Evolutionary conservation across 208 protist species (phyloP).

Genomic region (Acanthamoeba lenticulata): DNA sequence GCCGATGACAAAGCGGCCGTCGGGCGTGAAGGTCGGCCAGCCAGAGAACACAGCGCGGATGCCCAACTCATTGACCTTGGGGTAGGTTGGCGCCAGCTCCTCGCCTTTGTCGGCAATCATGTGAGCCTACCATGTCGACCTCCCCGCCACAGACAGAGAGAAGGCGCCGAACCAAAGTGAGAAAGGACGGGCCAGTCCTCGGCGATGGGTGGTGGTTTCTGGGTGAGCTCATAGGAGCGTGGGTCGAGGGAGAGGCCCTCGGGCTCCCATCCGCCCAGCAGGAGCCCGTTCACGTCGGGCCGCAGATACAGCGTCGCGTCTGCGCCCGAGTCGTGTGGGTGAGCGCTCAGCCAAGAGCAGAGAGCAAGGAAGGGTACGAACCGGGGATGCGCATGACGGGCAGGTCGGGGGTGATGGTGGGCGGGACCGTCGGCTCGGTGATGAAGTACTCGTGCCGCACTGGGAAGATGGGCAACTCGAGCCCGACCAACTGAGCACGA

Average conservation of each 20-base stretch:
- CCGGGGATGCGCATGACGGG: constrained; percentile 56
- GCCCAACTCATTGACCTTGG: constrained; percentile 6
- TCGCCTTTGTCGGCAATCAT: neutral
- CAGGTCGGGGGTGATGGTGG: neutral
- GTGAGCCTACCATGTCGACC: no score
- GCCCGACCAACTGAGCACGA: neutral
- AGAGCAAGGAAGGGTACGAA: neutral
- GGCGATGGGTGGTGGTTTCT: neutral
- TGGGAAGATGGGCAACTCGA: constrained; percentile 53
- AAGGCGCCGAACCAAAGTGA: neutral
- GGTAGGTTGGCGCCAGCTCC: constrained; percentile 46
- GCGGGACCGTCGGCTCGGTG: neutral
- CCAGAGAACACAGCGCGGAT: constrained; percentile 45
- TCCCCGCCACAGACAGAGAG: neutral
- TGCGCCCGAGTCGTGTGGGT: neutral
- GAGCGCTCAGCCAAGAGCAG: neutral
- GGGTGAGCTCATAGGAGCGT: neutral
- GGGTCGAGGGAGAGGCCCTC: constrained; percentile 24
- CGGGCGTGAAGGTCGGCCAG: constrained; percentile 63
- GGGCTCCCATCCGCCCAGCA: constrained; percentile 62
- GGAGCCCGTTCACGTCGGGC: constrained; percentile 32
- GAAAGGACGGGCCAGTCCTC: constrained; percentile 37
- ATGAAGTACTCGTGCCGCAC: constrained; percentile 66
- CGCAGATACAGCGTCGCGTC: constrained; percentile 60
- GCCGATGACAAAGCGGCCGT: constrained; percentile 62